phyloP scores from a whole-genome alignment of 176 grass and related monocot genomes.

The Raddia distichophylla region DNA sequence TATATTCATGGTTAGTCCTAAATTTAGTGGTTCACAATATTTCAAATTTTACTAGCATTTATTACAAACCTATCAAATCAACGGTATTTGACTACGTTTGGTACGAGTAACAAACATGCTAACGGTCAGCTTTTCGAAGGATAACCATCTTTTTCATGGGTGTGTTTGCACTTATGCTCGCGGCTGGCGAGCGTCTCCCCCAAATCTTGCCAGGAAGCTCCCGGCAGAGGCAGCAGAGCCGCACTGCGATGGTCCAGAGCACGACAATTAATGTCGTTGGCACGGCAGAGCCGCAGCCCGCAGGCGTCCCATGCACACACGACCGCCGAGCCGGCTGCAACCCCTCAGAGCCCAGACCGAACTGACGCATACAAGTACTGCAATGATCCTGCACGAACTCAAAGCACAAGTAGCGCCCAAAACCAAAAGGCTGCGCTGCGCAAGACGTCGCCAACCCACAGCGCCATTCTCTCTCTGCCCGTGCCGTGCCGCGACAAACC shows the following conservation, averaged over 20 bases:
- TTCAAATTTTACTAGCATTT: no score
- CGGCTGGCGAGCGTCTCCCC: neutral
- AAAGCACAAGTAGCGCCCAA: neutral
- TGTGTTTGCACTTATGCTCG: no score
- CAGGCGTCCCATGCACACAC: neutral
- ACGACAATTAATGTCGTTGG: neutral
- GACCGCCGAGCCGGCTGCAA: neutral
- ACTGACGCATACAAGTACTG: neutral
- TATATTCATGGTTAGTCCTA: no score
- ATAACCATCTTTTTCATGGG: neutral
- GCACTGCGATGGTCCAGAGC: constrained; percentile 6
- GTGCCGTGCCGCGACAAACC: neutral
- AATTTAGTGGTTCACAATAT: no score
- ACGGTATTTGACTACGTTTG: no score
- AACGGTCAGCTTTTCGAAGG: neutral
- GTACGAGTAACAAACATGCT: no score
- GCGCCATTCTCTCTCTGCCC: neutral
- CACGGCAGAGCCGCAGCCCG: neutral
- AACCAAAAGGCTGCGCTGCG: constrained; percentile 5
- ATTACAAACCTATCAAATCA: no score
- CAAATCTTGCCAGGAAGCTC: neutral
- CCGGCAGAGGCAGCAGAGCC: neutral
- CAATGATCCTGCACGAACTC: neutral
- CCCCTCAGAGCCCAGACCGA: neutral
- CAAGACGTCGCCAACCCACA: neutral